phyloP scores from a whole-genome alignment of 1,284 basidiomycete species.

The Trametes hirsuta region DNA sequence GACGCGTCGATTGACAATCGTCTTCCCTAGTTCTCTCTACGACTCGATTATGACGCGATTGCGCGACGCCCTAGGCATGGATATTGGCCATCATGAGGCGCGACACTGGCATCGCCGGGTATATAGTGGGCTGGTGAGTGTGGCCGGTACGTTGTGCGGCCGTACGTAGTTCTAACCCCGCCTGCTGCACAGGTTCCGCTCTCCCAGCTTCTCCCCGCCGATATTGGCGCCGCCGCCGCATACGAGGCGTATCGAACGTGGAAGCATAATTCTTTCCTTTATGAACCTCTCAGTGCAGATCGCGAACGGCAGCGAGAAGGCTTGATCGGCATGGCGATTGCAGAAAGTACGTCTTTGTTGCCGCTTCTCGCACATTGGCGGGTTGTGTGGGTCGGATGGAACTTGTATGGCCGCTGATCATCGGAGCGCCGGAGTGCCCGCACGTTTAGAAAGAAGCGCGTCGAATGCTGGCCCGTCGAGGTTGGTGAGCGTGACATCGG shows the following conservation, averaged over 20 bases:
- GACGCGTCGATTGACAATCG: conserved; percentile 1
- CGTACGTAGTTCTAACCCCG: conserved; percentile 40
- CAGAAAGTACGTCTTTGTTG: conserved; percentile 60
- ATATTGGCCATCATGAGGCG: conserved; percentile 58
- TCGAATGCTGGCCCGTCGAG: no score
- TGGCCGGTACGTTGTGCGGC: neutral
- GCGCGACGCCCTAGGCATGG: conserved; percentile 35
- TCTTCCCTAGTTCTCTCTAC: conserved; percentile 41
- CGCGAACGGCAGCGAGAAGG: conserved; percentile 60
- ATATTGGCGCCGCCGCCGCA: conserved; percentile 68
- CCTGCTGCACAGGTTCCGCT: conserved; percentile 49
- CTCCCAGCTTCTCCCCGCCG: conserved; percentile 45
- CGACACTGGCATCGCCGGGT: conserved; percentile 60
- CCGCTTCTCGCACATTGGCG: conserved; percentile 57
- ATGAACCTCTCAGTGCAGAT: conserved; percentile 57
- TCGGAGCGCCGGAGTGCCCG: neutral
- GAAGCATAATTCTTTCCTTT: conserved; percentile 55
- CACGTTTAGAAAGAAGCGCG: no score
- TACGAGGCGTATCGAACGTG: conserved; percentile 69
- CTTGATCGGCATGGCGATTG: conserved; percentile 62
- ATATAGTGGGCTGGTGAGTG: conserved; percentile 57
- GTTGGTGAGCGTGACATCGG: no score
- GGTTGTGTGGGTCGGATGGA: conserved; percentile 39
- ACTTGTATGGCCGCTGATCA: neutral
- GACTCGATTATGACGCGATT: conserved; percentile 60